Percentiles rank a stretch among this genome's conserved stretches.
Conservation (phyloP, 1,284 basidiomycete species). For the Ceratobasidium sp. region DNA sequence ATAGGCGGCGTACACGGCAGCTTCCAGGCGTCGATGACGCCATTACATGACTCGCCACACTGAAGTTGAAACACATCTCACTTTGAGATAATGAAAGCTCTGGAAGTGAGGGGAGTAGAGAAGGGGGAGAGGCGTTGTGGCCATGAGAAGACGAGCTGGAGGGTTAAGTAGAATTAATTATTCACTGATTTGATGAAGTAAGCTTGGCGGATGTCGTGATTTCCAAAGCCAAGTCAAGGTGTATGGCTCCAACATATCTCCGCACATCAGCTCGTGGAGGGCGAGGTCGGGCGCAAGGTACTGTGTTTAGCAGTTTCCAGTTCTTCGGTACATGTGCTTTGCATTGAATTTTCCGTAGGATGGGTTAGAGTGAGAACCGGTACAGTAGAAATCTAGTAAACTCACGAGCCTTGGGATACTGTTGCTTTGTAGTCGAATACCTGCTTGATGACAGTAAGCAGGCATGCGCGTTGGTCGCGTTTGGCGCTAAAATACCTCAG, state of each 20-base stretch:
- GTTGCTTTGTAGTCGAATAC: too few species aligned
- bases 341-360: too few species aligned
- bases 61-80: slow-evolving; percentile 35
- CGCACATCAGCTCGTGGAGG: not conserved
- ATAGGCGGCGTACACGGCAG: slow-evolving; percentile 15
- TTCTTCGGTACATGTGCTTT: not conserved
- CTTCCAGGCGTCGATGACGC: slow-evolving; percentile 22
- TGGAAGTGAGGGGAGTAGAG: not conserved
- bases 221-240: not conserved
- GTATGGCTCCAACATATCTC: not conserved
- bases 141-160: not conserved
- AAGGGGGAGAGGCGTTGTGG: not conserved
- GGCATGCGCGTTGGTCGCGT: not conserved
- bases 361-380: too few species aligned
- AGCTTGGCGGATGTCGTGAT: slow-evolving; percentile 7
- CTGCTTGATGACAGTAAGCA: too few species aligned
- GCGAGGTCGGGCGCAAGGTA: not conserved
- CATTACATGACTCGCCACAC: slow-evolving; percentile 36
- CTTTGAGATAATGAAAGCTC: not conserved
- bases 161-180: not conserved
- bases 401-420: too few species aligned
- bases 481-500: slow-evolving; percentile 20
- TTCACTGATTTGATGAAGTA: not conserved
- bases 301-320: not conserved
- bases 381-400: too few species aligned